Percentiles rank a stretch among this genome's conserved stretches.
phyloP scores from a whole-genome alignment of 495 filamentous ascomycete genomes.

The Penicillium longicatenatum region DNA sequence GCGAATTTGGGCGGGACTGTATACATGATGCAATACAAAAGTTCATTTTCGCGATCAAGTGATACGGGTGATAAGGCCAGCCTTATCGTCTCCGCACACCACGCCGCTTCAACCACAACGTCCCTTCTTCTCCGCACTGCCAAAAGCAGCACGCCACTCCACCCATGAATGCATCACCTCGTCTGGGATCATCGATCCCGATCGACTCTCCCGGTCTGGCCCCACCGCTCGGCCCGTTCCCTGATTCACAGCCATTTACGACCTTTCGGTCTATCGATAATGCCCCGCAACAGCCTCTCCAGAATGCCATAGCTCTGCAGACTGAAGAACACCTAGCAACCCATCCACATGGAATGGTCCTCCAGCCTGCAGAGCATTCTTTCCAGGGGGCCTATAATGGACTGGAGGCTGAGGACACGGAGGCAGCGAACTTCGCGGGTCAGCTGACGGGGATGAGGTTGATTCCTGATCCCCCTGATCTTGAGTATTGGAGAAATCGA shows the following conservation, averaged over 20 bases:
- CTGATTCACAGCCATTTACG: constrained; percentile 23
- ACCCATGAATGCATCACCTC: constrained; percentile 22
- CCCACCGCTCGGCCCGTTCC: constrained; percentile 20
- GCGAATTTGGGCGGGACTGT: too few species aligned
- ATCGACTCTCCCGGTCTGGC: constrained; percentile 13
- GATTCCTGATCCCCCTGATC: constrained; percentile 66
- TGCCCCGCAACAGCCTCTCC: constrained; percentile 21
- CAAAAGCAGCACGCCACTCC: constrained; percentile 27
- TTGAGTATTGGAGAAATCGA: constrained; percentile 71
- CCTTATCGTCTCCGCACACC: constrained; percentile 8
- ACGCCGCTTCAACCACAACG: constrained; percentile 36
- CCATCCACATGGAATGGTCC: constrained; percentile 13
- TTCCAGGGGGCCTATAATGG: constrained; percentile 18
- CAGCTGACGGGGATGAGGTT: constrained; percentile 60
- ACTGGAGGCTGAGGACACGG: constrained; percentile 12
- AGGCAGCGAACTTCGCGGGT: constrained; percentile 29
- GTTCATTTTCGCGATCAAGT: not conserved
- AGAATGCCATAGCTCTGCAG: constrained; percentile 17
- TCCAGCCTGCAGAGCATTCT: constrained; percentile 12
- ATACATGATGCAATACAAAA: too few species aligned
- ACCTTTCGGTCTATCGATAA: constrained; percentile 24
- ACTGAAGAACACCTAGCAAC: constrained; percentile 14
- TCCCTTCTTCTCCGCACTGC: constrained; percentile 21
- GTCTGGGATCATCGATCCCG: constrained; percentile 14
- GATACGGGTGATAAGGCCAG: constrained; percentile 4